Evolutionary conservation across 495 filamentous ascomycete genomes (phyloP), one percentile per base, ranked within the genome.

Genomic region (Aspergillus sclerotiicarbonarius): DNA sequence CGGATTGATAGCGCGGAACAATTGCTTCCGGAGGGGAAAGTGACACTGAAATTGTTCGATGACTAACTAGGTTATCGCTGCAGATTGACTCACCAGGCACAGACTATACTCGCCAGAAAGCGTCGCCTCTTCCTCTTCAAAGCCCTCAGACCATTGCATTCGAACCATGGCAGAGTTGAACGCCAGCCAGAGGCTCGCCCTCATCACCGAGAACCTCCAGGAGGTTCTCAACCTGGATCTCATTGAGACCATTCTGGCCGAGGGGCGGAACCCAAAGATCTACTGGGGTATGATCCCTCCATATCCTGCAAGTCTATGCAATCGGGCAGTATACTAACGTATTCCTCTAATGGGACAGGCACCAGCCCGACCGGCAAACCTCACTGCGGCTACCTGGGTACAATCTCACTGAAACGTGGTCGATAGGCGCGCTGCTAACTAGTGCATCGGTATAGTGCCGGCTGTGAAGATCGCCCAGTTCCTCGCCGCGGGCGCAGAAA

Each of bases 151-250:
- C 25, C 25, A 25, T 25, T 5, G 2, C 5, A 25, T 25, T 25
- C 25, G 5, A 2, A 25, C 25, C 25, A 25, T 25, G 25, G 25
- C 25, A 25, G 25, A 25, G 25, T 25, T 25, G 25, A 25, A 25
- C 25, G 25, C 5, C 25, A 25, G 25, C 25, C 2, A 25, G 25
- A 25, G 25, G 25, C 76, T 91, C 52, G 80, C 79, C 47, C 82
- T 96, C 59, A 97, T 98, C 69, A 81, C 78, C 16, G 83, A 85
- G 60, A 93, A 93, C 67, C 78, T 97, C 49, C 82, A 84, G 52
- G 94, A 98, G 78, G 74, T 93, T 37, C 82, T 98, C 48, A 91
- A 92, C 62, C 84, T 84, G 25, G 91, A 96, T 65, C 86, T 97
- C 52, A 88, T 98, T 57, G 87, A 94, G 67, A 76, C 83, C 57